Evolutionary conservation across 208 protist genomes (phyloP).

Genomic region (Tritrichomonas musculus): DNA sequence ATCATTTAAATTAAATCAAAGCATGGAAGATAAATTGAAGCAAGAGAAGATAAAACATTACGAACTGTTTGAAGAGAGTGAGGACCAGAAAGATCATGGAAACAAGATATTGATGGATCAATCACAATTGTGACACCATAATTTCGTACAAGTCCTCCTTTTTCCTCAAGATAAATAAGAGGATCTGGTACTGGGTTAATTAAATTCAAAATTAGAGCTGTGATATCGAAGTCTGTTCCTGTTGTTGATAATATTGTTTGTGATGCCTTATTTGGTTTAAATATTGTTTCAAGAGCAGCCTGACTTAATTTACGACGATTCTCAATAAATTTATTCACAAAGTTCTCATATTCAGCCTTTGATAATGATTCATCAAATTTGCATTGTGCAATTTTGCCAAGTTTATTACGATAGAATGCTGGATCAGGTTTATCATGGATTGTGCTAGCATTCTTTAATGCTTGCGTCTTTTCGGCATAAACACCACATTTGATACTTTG

Average conservation of each 20-base stretch:
- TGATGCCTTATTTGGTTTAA: neutral
- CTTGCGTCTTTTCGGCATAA: too few relatives aligned
- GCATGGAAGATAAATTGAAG: neutral
- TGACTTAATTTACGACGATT: neutral
- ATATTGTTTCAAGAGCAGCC: neutral
- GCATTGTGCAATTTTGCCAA: too few relatives aligned
- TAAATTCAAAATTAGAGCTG: neutral
- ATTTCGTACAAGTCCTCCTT: neutral
- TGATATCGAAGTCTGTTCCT: neutral
- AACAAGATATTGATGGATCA: neutral
- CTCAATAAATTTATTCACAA: neutral
- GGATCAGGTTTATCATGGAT: too few relatives aligned
- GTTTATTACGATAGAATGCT: too few relatives aligned
- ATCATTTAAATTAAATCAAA: neutral
- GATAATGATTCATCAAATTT: too few relatives aligned
- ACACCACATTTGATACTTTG: too few relatives aligned
- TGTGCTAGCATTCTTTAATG: too few relatives aligned
- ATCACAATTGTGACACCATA: neutral
- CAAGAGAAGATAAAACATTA: neutral
- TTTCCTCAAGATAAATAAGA: neutral
- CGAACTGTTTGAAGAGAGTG: neutral
- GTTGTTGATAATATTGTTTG: neutral
- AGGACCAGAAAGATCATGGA: neutral
- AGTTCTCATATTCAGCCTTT: neutral
- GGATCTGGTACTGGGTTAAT: neutral